These are phyloP conservation scores for Prunus padus DNA, from an alignment of 306 rosid species.

Conservation along the genomic window DNA sequence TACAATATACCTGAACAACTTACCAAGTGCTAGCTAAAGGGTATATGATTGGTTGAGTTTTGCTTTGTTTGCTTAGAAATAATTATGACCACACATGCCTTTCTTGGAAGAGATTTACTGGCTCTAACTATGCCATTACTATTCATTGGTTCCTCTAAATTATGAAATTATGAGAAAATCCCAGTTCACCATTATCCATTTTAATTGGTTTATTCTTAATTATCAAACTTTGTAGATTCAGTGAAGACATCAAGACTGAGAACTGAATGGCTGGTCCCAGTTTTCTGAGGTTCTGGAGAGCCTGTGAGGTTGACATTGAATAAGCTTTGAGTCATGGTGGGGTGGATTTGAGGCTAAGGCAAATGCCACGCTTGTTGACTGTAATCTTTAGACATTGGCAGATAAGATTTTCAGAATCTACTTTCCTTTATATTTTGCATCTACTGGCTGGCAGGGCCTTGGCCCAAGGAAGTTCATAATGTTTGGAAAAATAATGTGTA, in stretches of 20 bases:
- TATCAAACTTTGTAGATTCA: neutral
- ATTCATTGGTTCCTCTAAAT: constrained; percentile 10
- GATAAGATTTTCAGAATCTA: neutral
- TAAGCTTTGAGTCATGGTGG: neutral
- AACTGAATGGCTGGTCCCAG: neutral
- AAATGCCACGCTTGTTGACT: neutral
- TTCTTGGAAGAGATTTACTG: neutral
- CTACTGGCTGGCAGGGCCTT: neutral
- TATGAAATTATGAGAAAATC: constrained; percentile 15
- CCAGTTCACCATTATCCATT: neutral
- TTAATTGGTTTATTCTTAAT: neutral
- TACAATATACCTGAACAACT: neutral
- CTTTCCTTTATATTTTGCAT: neutral
- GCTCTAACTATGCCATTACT: neutral
- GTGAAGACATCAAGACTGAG: neutral
- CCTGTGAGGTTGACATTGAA: neutral
- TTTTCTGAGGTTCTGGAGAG: neutral
- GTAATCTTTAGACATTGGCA: neutral
- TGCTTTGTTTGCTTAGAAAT: neutral
- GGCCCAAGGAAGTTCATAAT: neutral
- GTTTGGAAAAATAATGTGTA: neutral
- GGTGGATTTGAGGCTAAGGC: neutral
- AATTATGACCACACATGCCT: constrained; percentile 29
- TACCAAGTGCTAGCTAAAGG: neutral
- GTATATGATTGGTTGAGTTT: constrained; percentile 18